Base-by-base conservation (phyloP, 768 basidiomycete species). In the Hypholoma fasciculare region DNA sequence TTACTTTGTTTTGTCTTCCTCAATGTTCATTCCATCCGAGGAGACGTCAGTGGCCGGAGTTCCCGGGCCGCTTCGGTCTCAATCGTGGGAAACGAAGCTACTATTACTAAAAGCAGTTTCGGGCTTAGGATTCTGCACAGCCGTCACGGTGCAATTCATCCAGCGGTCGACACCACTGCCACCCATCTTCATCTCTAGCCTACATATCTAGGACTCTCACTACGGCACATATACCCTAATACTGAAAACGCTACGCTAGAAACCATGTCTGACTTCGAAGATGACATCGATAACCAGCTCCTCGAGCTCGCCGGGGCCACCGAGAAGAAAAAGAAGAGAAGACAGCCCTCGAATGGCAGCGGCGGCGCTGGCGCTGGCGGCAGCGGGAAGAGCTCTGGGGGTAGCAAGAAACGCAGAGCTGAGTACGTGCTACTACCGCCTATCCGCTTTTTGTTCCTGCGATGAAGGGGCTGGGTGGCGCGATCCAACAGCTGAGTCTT, bases 301-400 rank as follows among this genome's bases (percentile, higher is more conserved):
- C 86, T 94, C 43, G 90, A 83, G 65, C 87, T 95, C 44, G 89
- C 89, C 0, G 91, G 88, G 1, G 89, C 84, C 1, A 71, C 71
- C 51, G 86, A 88, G 69, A 89, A 86, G 70, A 86, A 86, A 61
- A 81, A 79, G 57, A 87, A 85, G 70, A 77, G 79, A 60, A 79
- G 79, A 47, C 83, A 83, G 52, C 73, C 79, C 23, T 70, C 72
- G n/a, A 73, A 56, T 42, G 64, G 66, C 9, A 63, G 63, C 49
- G 62, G 49, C 20, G 61, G 63, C 20, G 63, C 43, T 43, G 58
- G 62, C 16, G 60, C 60, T 16, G 60, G 60, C 11, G 56, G 49
- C 20, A 57, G 58, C 14, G 54, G 53, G 20, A 46, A 54, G 44
- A 47, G 48, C 16, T 30, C 47, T 8, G 52, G 60, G 17, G 54